A percentile compares a stretch with the other conserved stretches of the same genome.
Conservation (phyloP, 371 early-diverging fungal species). For the Polyrhizophydium stewartii region DNA sequence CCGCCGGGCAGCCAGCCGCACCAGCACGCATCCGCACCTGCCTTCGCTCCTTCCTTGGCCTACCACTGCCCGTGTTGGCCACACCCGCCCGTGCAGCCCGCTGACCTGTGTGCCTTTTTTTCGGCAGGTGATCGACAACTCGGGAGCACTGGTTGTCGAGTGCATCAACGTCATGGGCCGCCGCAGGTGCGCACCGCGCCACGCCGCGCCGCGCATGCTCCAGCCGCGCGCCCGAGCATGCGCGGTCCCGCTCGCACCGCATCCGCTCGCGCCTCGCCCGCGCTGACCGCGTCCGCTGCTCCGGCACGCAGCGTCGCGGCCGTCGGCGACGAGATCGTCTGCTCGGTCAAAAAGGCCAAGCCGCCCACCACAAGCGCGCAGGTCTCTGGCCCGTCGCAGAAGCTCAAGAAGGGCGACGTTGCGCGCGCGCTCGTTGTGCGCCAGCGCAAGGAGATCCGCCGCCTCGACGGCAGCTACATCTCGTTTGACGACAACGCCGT, state of each 20-base stretch:
- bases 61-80: no score
- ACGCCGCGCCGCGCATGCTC: constrained; percentile 16
- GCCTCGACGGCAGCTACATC: constrained; percentile 91
- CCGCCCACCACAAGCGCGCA: constrained; percentile 49
- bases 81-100: not conserved
- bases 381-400: constrained; percentile 45
- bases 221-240: not conserved
- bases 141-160: constrained; percentile 84
- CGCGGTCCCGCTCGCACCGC: not conserved
- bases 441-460: constrained; percentile 81
- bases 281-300: not conserved
- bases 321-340: constrained; percentile 92
- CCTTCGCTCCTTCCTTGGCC: no score
- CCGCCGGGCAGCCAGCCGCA: no score
- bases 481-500: constrained; percentile 97
- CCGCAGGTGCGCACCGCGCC: constrained; percentile 39
- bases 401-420: constrained; percentile 96
- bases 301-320: constrained; percentile 3
- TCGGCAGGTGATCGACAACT: constrained; percentile 91
- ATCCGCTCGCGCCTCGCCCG: not conserved
- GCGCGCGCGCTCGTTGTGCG: constrained; percentile 90
- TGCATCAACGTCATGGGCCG: constrained; percentile 88
- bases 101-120: not conserved
- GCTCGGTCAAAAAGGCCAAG: constrained; percentile 90
- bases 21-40: no score